Evolutionary conservation across 2,329 filamentous ascomycete genomes (phyloP).

Genomic region (Magnaporthiopsis incrustans): DNA sequence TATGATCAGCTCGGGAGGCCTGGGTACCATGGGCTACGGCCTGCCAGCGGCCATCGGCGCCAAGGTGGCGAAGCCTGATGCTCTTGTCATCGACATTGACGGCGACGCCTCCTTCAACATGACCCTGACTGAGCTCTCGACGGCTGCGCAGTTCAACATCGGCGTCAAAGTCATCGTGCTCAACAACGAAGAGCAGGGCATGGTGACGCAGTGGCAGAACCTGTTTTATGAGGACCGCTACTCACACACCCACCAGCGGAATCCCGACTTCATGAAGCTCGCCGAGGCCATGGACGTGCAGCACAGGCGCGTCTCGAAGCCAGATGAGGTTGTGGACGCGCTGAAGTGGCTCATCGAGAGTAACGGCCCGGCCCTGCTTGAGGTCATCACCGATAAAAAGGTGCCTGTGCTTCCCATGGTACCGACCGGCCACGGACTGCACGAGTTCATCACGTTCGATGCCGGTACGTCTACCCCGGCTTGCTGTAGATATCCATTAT

Average conservation of each 20-base stretch:
- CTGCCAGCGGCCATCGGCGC: constrained; percentile 91
- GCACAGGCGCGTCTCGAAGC: constrained; percentile 61
- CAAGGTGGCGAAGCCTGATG: constrained; percentile 71
- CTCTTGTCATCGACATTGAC: constrained; percentile 90
- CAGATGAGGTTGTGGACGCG: constrained; percentile 67
- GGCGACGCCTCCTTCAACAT: constrained; percentile 99
- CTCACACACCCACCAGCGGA: constrained; percentile 85
- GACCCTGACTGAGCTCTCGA: constrained; percentile 92
- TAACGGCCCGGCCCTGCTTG: constrained; percentile 86
- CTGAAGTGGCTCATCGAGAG: constrained; percentile 83
- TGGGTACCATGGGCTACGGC: constrained; percentile 94
- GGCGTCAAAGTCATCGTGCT: constrained; percentile 90
- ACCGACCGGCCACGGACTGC: constrained; percentile 73
- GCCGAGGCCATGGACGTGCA: constrained; percentile 86
- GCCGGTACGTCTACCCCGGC: constrained; percentile 46
- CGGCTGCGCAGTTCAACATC: constrained; percentile 91
- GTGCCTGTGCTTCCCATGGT: constrained; percentile 98
- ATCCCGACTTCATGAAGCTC: constrained; percentile 93
- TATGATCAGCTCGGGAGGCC: constrained; percentile 93
- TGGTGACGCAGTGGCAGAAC: constrained; percentile 98
- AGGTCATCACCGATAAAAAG: constrained; percentile 87
- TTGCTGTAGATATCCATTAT: background rate
- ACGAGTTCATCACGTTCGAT: constrained; percentile 91
- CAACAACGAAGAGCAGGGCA: constrained; percentile 97
- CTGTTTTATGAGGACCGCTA: constrained; percentile 95